Base-by-base conservation (phyloP, 805 yeast species). In the Candida ipomoeae region DNA sequence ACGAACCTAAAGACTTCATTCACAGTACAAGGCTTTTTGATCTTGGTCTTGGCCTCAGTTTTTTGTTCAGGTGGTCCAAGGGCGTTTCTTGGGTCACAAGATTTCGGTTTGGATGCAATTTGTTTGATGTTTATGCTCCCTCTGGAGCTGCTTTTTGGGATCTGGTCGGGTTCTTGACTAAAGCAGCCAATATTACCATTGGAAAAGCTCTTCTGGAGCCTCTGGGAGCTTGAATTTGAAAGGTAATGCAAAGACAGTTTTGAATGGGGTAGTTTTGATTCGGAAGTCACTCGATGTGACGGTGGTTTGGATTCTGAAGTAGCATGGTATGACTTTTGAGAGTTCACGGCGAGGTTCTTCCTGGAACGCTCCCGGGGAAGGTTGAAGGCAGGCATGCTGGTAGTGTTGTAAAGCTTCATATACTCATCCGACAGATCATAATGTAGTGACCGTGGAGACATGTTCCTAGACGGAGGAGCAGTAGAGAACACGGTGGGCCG, bases 1-100 rank as follows among this genome's bases (percentile, higher is more conserved):
- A 71, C 50, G 5, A 58, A 42, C 17, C 39, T 40, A 46, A 58
- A 68, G 32, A 71, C 52, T n/a, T 62, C 65, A 4, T 29, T 40
- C 8, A 57, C 44, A 7, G 52, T 39, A 8, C 40, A 18, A 1
- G 59, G 55, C 46, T 62, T 64, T 13, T 44, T 44, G 4, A 23
- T 23, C 23, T 18, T 44, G 2, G 46, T 2, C 15, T 17, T 20
- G 13, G 6, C 13, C 14, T 18, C 38, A n/a, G 18, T 7, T 21
- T 15, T 32, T n/a, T 14, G 45, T 15, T 40, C 43, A 8, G 43
- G 20, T 11, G 18, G 33, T 8, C 20, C 15, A 29, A 34, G 34
- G 10, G 21, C 11, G 18, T 40, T 14, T 26, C 34, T 15, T 10
- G 31, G 8, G 8, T 33, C 45, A 6, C 10, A 6, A 6, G 45